Base-by-base conservation (phyloP, 208 protist species). In the Trypanosoma lewisi region DNA sequence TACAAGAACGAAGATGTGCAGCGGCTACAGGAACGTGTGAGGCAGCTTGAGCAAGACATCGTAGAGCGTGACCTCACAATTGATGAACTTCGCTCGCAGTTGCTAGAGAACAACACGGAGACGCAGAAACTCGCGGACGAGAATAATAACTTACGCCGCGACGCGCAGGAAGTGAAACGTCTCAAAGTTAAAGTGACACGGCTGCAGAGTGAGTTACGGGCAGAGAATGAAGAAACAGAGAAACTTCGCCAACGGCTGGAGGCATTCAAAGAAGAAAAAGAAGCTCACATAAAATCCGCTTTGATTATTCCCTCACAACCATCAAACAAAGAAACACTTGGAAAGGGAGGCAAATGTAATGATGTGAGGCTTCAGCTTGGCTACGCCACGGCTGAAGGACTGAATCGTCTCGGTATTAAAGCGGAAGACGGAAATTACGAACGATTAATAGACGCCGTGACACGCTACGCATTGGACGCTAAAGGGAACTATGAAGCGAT, bases 1-100 rank as follows among this genome's bases (percentile, higher is more conserved):
- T 17, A 31, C 21, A 39, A 3, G 27, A 53, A 45, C 23, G 63
- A 58, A 54, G 67, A 75, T 2, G 16, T 63, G n/a, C 54, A 70
- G 2, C 48, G 23, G 14, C 53, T 78, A 25, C 48, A 57, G 19
- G 52, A 73, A 2, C 47, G 50, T 4, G 50, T 78, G 6, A 14
- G 63, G 17, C 21, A 49, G 28, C 48, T 78, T 2, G 56, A 70
- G 19, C 59, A 73, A 23, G 54, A 73, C 27, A 39, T 62, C 47
- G 53, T 44, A 19, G 66, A 72, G 2, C 45, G 55, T 7, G 54
- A 67, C 16, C 56, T 58, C 28, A 59, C 37, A 17, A 42, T 68
- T 27, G 31, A 52, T n/a, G 52, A 57, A 8, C 53, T 74, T 27
- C 68, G 47, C 25, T 21, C 69, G 0, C 28, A 58, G 31, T 48